Evolutionary conservation across 2,329 filamentous ascomycete genomes (phyloP).

Genomic region (Blastomyces gilchristii): DNA sequence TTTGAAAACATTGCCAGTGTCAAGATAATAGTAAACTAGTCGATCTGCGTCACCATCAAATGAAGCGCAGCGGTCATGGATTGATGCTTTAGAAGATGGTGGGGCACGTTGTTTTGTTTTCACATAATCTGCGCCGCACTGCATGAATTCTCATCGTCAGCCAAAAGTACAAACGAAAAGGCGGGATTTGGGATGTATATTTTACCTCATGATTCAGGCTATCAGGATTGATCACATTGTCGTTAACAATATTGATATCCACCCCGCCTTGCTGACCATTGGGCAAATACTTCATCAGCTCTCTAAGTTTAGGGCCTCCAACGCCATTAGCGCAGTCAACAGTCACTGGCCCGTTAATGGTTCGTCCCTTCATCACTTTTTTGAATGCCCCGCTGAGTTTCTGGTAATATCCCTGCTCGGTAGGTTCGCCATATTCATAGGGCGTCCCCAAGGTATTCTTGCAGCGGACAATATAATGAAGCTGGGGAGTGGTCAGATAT

Average conservation of each 20-base stretch:
- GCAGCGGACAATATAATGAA: constrained; percentile 92
- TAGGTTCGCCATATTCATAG: constrained; percentile 77
- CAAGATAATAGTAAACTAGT: constrained; percentile 87
- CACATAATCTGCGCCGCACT: constrained; percentile 93
- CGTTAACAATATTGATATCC: constrained; percentile 80
- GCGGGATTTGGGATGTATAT: not conserved
- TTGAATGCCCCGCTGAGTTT: constrained; percentile 81
- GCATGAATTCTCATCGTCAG: constrained; percentile 17
- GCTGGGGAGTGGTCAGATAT: constrained; percentile 89
- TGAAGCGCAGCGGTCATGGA: constrained; percentile 73
- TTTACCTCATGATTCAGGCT: constrained; percentile 74
- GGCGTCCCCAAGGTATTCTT: constrained; percentile 85
- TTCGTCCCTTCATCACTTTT: constrained; percentile 66
- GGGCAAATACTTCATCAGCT: constrained; percentile 75
- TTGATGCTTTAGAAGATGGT: constrained; percentile 64
- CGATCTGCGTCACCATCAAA: constrained; percentile 93
- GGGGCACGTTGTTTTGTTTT: constrained; percentile 94
- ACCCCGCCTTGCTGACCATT: constrained; percentile 56
- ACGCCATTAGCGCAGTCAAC: constrained; percentile 97
- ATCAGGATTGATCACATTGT: constrained; percentile 83
- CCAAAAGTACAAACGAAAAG: not conserved
- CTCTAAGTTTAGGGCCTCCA: constrained; percentile 78
- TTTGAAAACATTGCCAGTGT: constrained; percentile 72
- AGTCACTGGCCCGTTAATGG: constrained; percentile 61
- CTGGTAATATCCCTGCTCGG: constrained; percentile 87